Base-by-base conservation (phyloP, 768 basidiomycete species). In the Suillus brevipes region DNA sequence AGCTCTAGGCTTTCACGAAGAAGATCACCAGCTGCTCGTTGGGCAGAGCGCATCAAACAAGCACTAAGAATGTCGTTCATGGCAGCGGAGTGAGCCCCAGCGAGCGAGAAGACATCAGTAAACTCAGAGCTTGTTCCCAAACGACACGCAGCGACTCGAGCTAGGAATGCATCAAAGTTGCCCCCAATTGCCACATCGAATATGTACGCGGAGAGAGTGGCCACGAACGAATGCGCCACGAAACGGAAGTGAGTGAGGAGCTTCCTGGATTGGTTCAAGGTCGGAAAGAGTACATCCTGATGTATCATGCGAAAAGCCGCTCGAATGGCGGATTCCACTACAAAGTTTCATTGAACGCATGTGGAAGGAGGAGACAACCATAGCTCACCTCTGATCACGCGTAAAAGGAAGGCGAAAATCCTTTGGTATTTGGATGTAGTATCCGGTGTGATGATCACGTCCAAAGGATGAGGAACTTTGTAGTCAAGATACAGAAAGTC, bases 401-500 rank as follows among this genome's bases (percentile, higher is more conserved):
- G 84, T 40, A 97, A 78, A 56, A 94, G 83, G 70, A 95, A 88
- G 0, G 90, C 83, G 74, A 95, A 94, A 66, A 95, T 80, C 47
- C 91, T 81, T 68, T 95, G 92, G 72, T 96, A 96, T 73, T 95
- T 96, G 6, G 85, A 88, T n/a, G 95, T 75, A 38, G 91, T 83
- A 6, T 85, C 81, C 1, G 85, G 80, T 2, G 92, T 87, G 38
- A 97, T 89, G 12, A 97, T 73, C 13, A 88, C 82, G 55, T 88
- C 85, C 45, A 97, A 78, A 0, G 93, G 86, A n/a, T 82, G 82
- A 2, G 94, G 92, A n/a, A 92, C 89, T 70, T 90, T 90, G 75
- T 97, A 97, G 68, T 94, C 88, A 80, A 97, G 88, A 72, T 92
- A 93, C 16, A 97, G 78, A 72, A 96, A 97, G 74, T 96, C 95